Conservation (phyloP, 73 alveolate species). For the Loxodes magnus region DNA sequence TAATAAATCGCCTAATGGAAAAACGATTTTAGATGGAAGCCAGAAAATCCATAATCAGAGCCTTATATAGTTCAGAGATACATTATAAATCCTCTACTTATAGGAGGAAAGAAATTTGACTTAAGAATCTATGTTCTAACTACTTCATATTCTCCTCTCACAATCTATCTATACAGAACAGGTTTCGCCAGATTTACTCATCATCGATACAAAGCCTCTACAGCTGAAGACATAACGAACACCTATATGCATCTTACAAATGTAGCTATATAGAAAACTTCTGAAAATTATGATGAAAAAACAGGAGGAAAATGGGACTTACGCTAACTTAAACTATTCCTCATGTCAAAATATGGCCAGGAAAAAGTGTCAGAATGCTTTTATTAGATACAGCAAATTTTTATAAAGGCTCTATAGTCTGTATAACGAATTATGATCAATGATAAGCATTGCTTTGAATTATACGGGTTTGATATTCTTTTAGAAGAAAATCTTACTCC, state of each 20-base stretch:
- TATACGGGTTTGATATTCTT: slow-evolving; percentile 97
- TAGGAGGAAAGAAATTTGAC: slow-evolving; percentile 99
- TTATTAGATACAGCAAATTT: slow-evolving; percentile 72
- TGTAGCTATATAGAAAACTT: slow-evolving; percentile 93
- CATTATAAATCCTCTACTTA: slow-evolving; percentile 93
- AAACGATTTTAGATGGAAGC: slow-evolving; percentile 90
- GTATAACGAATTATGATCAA: slow-evolving; percentile 91
- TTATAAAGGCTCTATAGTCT: slow-evolving; percentile 73
- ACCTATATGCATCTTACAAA: slow-evolving; percentile 93
- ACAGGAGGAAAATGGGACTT: slow-evolving; percentile 98
- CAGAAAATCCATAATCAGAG: slow-evolving; percentile 92
- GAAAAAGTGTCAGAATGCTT: slow-evolving; percentile 91
- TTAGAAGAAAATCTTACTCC: slow-evolving; percentile 97
- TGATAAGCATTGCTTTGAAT: slow-evolving; percentile 99
- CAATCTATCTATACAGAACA: slow-evolving; percentile 90
- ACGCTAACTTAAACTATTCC: slow-evolving; percentile 75
- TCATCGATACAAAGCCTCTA: slow-evolving; percentile 78
- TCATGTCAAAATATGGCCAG: slow-evolving; percentile 85
- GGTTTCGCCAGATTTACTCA: slow-evolving; percentile 98
- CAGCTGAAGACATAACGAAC: slow-evolving; percentile 84
- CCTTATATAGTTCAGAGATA: slow-evolving; percentile 88
- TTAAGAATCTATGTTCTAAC: slow-evolving; percentile 97
- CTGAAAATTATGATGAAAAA: slow-evolving; percentile 89
- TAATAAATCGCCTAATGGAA: slow-evolving; percentile 88
- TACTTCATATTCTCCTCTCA: slow-evolving; percentile 94